These are phyloP conservation scores for Leishmania guyanensis DNA, from an alignment of 208 protist genomes.

Conservation along the genomic window DNA sequence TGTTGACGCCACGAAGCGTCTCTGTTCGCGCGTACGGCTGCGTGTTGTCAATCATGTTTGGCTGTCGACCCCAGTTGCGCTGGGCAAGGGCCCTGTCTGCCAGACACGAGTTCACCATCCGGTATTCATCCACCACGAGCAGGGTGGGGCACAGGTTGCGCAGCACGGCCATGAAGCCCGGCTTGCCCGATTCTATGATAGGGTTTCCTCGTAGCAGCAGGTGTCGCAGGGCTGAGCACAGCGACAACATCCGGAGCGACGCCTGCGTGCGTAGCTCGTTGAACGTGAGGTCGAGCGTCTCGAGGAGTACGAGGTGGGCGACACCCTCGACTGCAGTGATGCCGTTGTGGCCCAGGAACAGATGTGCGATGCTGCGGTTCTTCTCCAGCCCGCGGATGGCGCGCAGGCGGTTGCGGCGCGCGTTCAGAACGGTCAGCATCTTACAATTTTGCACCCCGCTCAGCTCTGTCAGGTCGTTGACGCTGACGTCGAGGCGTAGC, in stretches of 20 bases:
- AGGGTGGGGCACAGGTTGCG: slow-evolving; percentile 87
- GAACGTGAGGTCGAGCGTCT: slow-evolving; percentile 85
- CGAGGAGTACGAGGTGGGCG: slow-evolving; percentile 76
- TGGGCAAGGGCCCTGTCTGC: slow-evolving; percentile 40
- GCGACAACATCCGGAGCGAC: slow-evolving; percentile 71
- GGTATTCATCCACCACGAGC: slow-evolving; percentile 64
- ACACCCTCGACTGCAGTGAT: slow-evolving; percentile 66
- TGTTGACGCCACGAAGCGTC: not conserved
- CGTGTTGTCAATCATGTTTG: slow-evolving; percentile 30
- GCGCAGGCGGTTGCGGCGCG: slow-evolving; percentile 60
- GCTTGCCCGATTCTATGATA: slow-evolving; percentile 39
- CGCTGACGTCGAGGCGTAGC: slow-evolving; percentile 81
- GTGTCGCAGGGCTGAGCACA: slow-evolving; percentile 63
- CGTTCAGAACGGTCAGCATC: slow-evolving; percentile 85
- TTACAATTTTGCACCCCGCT: slow-evolving; percentile 58
- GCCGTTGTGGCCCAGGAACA: slow-evolving; percentile 85
- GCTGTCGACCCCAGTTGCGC: slow-evolving; percentile 34
- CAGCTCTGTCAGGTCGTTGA: slow-evolving; percentile 62
- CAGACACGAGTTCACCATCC: slow-evolving; percentile 49
- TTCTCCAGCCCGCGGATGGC: slow-evolving; percentile 51
- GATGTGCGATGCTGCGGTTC: slow-evolving; percentile 60
- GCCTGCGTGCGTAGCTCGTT: slow-evolving; percentile 62
- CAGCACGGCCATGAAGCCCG: slow-evolving; percentile 46
- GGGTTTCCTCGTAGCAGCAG: slow-evolving; percentile 82
- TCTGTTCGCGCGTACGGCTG: slow-evolving; percentile 15